Evolutionary conservation across 148 eudicot species (phyloP).

Genomic region (Rhododendron simsii): DNA sequence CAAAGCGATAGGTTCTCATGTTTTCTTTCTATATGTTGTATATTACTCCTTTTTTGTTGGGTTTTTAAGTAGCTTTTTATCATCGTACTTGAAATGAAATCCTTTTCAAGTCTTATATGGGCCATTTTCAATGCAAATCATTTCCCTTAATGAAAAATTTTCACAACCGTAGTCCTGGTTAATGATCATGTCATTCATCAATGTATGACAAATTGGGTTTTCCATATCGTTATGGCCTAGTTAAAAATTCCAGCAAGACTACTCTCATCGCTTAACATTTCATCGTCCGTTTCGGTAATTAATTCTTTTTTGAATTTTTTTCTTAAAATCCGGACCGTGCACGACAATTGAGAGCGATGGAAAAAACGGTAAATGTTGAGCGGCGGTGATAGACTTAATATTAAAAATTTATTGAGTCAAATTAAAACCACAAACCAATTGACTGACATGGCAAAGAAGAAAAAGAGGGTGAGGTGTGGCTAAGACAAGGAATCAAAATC

Average conservation of each 20-base stretch:
- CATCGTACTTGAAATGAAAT: not conserved
- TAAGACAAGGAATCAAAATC: slow-evolving; percentile 43
- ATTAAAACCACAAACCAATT: not conserved
- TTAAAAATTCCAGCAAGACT: not conserved
- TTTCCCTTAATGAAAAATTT: not conserved
- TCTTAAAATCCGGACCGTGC: too few relatives aligned
- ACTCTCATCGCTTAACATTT: too few relatives aligned
- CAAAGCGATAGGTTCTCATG: too few relatives aligned
- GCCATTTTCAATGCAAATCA: not conserved
- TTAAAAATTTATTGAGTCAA: not conserved
- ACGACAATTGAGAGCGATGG: too few relatives aligned
- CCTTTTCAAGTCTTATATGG: not conserved
- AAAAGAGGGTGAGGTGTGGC: not conserved
- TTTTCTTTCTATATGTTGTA: too few relatives aligned
- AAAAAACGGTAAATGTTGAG: too few relatives aligned
- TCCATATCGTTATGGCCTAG: not conserved
- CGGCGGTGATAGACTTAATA: too few relatives aligned
- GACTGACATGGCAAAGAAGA: not conserved
- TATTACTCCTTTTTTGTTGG: not conserved
- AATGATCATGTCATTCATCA: not conserved
- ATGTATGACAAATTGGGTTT: not conserved
- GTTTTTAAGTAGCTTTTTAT: not conserved
- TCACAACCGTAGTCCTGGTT: not conserved
- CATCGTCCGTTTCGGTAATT: too few relatives aligned
- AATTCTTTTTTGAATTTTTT: too few relatives aligned